These are phyloP conservation scores for Penicillium argentinense DNA, from an alignment of 495 filamentous ascomycete genomes.

Conservation along the genomic window DNA sequence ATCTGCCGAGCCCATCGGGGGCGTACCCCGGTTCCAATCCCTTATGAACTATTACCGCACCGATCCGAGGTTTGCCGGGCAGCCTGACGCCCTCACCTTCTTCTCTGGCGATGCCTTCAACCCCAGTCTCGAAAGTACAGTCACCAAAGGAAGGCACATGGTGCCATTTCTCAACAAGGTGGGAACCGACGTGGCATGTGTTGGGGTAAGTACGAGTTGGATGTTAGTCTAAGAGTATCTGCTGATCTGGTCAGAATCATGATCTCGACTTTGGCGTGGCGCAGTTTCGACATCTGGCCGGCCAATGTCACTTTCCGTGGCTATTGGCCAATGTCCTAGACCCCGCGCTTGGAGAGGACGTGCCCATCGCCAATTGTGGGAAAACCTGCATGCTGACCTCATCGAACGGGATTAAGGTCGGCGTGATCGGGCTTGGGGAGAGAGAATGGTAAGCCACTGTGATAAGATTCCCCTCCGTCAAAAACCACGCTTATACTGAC, in stretches of 20 bases:
- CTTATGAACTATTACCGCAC: conserved; percentile 70
- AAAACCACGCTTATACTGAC: neutral
- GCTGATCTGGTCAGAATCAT: conserved; percentile 62
- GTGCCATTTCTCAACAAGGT: conserved; percentile 80
- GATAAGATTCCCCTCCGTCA: neutral
- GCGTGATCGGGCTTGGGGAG: conserved; percentile 81
- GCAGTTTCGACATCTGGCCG: conserved; percentile 70
- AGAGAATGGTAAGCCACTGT: conserved; percentile 55
- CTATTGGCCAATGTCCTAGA: conserved; percentile 82
- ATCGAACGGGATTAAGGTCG: conserved; percentile 82
- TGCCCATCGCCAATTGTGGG: conserved; percentile 67
- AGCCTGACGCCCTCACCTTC: conserved; percentile 69
- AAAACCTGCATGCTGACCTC: conserved; percentile 70
- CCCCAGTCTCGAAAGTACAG: conserved; percentile 78
- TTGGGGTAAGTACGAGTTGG: conserved; percentile 63
- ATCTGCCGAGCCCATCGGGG: conserved; percentile 78
- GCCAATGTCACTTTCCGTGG: conserved; percentile 84
- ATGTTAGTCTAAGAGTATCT: conserved; percentile 2
- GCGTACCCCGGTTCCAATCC: conserved; percentile 76
- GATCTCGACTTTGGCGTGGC: conserved; percentile 90
- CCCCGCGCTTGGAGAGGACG: conserved; percentile 67
- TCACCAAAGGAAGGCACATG: conserved; percentile 91
- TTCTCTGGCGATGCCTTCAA: conserved; percentile 95
- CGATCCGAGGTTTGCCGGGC: conserved; percentile 53
- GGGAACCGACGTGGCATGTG: conserved; percentile 71